A percentile compares a stretch with the other conserved stretches of the same genome.
These are phyloP conservation scores for Chlamydomonas schloesseri DNA, from an alignment of 139 green algal species.

Conservation along the genomic window DNA sequence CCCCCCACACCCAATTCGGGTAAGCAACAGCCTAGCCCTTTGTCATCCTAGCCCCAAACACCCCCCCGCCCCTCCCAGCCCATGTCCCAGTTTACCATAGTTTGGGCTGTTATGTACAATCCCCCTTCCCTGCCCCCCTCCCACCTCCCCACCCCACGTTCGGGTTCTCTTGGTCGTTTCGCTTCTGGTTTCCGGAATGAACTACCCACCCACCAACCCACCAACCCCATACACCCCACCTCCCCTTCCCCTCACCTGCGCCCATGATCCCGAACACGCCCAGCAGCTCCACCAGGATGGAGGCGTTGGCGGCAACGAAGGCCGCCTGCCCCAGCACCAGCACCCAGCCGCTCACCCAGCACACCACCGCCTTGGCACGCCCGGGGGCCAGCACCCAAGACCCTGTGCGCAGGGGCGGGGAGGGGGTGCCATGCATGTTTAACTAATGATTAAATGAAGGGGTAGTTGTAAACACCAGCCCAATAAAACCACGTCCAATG, in stretches of 20 bases:
- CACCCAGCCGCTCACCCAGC: slow-evolving; percentile 40
- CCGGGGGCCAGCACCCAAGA: neutral
- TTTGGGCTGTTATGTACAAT: no score
- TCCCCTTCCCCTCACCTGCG: neutral
- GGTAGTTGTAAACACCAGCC: no score
- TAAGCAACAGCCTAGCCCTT: no score
- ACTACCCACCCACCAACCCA: neutral
- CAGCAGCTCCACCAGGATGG: slow-evolving; percentile 7
- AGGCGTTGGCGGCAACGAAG: slow-evolving; percentile 8
- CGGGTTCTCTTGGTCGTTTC: no score
- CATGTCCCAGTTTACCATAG: no score
- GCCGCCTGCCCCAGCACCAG: slow-evolving; percentile 18
- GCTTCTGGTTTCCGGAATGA: no score
- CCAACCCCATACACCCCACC: neutral
- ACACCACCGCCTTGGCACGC: neutral
- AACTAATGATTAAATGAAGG: no score
- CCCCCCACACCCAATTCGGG: no score
- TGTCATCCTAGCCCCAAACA: no score
- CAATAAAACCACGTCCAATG: no score
- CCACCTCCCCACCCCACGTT: neutral
- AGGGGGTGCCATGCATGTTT: no score
- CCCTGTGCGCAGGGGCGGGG: neutral
- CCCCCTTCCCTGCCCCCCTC: neutral
- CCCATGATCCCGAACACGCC: neutral
- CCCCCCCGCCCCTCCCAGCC: no score